Evolutionary conservation across 2,329 filamentous ascomycete genomes (phyloP), one percentile per base, ranked within the genome.

Genomic region (Curvularia sp.): DNA sequence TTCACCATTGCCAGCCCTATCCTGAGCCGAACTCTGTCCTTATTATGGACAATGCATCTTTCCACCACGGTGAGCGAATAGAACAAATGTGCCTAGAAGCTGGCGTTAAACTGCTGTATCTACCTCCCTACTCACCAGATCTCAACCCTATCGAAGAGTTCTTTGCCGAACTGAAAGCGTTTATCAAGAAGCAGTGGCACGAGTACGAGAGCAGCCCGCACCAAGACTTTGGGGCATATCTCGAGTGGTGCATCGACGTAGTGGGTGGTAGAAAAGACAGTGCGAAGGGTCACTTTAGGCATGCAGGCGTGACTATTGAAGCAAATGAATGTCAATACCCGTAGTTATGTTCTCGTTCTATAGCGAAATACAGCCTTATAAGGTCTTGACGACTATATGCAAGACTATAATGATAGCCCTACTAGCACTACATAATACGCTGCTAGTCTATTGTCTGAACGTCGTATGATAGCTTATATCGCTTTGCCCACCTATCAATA

Each of bases 71-170:
- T 41, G 26, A 67, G 44, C 35, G 59, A 2, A 31, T 53, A 5
- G n/a, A 6, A 20, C 9, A 53, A 22, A 12, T 77, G 63, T 78
- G 72, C 61, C 26, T 44, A 20, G 58, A 68, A 8, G 70, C 65
- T 39, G 67, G 73, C 33, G 74, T 77, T 31, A 69, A 70, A 61
- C 63, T 77, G 18, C 24, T 69, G 38, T 77, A 71, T 61, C 55
- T 78, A 39, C 69, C 75, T 30, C 74, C 67, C 12, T 78, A 78
- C 60, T 78, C 70, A 28, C 75, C 73, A 18, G 70, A 78, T 57
- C 62, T 78, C 3, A 78, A 78, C 61, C 74, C 68, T 22, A 76
- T 79, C 58, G 68, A 78, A 62, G 72, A 77, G 62, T 73, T 75
- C 51, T 79, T 79, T 67, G 55, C 67, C 6, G 70, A 75, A 57